Base-by-base conservation (phyloP, 2,329 filamentous ascomycete species). In the Nannizziopsis arthrosporioides region DNA sequence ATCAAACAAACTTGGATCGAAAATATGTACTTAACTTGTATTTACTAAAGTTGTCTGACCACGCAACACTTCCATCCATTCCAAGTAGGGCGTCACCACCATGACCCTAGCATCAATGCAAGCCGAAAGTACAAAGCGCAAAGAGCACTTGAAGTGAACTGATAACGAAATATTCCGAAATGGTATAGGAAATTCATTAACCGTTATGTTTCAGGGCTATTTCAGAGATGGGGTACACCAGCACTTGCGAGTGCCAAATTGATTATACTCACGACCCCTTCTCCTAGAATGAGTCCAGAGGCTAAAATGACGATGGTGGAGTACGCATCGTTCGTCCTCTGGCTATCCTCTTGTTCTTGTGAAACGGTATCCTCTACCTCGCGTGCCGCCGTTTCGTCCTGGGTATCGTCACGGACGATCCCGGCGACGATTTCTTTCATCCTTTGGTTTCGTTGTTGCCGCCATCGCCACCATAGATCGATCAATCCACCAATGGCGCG, bases 201-300 rank as follows among this genome's bases (percentile, higher is more conserved):
- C 7, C 3, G 3, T 27, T 27, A 4, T 27, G 3, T 19, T 45
- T 34, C 19, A 42, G 10, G 3, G 6, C 7, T 27, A 3, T 12
- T 11, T 51, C 15, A 55, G 27, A 86, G 68, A 72, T 92, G 86
- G 44, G 86, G 84, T 49, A 93, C 84, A 2, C 73, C 68, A 8
- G 81, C 71, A 63, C 84, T 89, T 48, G 93, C 87, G 60, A 98
- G 70, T 7, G 84, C 68, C 48, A 98, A 67, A 62, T 95, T 96
- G 19, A 92, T 75, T 58, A 98, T 94, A 61, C 89, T 95, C 54
- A 94, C 71, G 54, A 96, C 79, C 0, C 90, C 90, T 64, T 96
- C 90, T 0, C 90, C 88, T 6, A 98, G 72, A 54, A 98, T 95
- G 52, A 96, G 79, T 0, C 92, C 92, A 50, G 78, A 82, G 0